A percentile compares a stretch with the other conserved stretches of the same genome.
Conservation (phyloP, 768 basidiomycete species). For the Cyathus striatus region DNA sequence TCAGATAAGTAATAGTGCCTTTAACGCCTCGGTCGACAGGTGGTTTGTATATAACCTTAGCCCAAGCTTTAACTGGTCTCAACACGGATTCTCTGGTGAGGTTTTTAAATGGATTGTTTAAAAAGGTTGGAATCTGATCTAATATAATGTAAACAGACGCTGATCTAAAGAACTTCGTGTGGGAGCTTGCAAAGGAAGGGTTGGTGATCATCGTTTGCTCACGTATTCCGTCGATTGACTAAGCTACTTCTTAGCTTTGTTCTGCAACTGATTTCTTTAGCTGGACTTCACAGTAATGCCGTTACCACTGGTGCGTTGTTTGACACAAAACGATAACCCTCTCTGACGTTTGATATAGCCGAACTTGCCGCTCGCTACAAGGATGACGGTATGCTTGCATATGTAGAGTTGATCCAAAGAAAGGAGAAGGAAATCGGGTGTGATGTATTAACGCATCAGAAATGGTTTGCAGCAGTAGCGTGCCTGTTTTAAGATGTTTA, state of each 20-base stretch:
- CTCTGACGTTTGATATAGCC: constrained; percentile 31
- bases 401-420: constrained; percentile 81
- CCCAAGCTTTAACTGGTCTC: constrained; percentile 92
- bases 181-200: constrained; percentile 90
- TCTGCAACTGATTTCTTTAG: constrained; percentile 84
- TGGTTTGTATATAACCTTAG: constrained; percentile 92
- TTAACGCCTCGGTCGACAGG: constrained; percentile 26
- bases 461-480: constrained; percentile 53
- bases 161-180: constrained; percentile 80
- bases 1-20: neutral
- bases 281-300: constrained; percentile 84
- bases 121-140: constrained; percentile 2
- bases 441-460: constrained; percentile 91
- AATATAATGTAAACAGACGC: constrained; percentile 47
- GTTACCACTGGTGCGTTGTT: constrained; percentile 57
- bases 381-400: constrained; percentile 89
- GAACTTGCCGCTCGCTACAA: constrained; percentile 79
- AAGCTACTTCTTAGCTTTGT: constrained; percentile 50
- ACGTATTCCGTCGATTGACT: neutral
- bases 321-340: neutral
- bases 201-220: constrained; percentile 20
- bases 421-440: constrained; percentile 87
- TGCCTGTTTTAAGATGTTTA: neutral
- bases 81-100: constrained; percentile 69
- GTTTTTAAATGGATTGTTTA: neutral